These are phyloP conservation scores for Rhodotorula sp. DNA, from an alignment of 1,284 basidiomycete genomes.

Conservation along the genomic window DNA sequence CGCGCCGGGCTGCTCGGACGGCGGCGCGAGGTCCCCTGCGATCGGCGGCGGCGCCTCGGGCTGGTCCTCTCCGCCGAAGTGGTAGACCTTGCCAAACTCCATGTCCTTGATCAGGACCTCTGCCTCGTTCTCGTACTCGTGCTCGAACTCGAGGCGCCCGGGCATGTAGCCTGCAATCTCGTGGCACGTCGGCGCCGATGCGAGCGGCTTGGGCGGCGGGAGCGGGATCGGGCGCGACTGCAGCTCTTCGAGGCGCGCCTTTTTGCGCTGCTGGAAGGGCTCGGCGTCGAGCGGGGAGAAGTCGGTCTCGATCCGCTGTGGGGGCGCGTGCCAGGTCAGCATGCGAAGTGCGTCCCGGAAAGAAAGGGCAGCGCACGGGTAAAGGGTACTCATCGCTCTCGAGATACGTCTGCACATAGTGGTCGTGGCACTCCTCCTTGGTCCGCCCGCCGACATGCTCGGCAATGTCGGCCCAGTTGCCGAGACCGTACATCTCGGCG, in stretches of 20 bases:
- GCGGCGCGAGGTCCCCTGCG: neutral
- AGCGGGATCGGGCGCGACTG: slow-evolving; percentile 53
- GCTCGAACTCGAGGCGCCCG: slow-evolving; percentile 92
- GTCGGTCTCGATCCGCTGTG: slow-evolving; percentile 64
- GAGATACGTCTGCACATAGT: slow-evolving; percentile 84
- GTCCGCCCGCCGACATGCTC: slow-evolving; percentile 87
- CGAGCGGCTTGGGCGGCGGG: slow-evolving; percentile 65
- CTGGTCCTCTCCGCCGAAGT: slow-evolving; percentile 79
- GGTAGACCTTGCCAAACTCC: slow-evolving; percentile 84
- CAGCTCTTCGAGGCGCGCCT: slow-evolving; percentile 71
- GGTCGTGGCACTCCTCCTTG: slow-evolving; percentile 89
- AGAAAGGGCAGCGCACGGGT: slow-evolving; percentile 58
- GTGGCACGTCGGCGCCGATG: slow-evolving; percentile 91
- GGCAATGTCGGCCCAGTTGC: slow-evolving; percentile 96
- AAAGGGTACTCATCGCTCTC: slow-evolving; percentile 73
- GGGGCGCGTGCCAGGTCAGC: no score
- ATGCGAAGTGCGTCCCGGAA: neutral
- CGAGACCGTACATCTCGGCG: slow-evolving; percentile 82
- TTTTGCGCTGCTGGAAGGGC: slow-evolving; percentile 83
- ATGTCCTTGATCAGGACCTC: slow-evolving; percentile 94
- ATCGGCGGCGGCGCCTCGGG: slow-evolving; percentile 53
- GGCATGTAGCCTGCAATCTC: slow-evolving; percentile 93
- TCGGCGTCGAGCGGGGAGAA: slow-evolving; percentile 68
- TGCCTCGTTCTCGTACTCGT: slow-evolving; percentile 84
- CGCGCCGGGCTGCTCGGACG: slow-evolving; percentile 1